These are phyloP conservation scores for Eleusine indica DNA, from an alignment of 176 grass and related monocot genomes.

Conservation along the genomic window DNA sequence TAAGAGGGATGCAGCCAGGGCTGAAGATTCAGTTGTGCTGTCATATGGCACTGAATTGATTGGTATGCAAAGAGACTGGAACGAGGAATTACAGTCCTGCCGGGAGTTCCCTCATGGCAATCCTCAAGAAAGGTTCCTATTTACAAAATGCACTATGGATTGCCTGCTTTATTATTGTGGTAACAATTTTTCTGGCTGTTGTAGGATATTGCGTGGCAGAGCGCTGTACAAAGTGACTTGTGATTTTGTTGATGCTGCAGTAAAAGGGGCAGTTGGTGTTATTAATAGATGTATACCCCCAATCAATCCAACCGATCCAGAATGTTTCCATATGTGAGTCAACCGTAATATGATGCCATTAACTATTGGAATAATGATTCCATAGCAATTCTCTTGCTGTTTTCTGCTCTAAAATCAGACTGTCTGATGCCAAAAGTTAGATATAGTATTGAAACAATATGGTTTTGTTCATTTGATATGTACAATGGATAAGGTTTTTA, in stretches of 20 bases:
- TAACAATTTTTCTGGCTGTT: conserved; percentile 43
- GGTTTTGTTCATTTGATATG: not conserved
- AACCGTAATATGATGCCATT: not conserved
- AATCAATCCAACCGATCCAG: conserved; percentile 99
- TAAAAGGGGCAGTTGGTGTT: conserved; percentile 96
- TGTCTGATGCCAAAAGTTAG: not conserved
- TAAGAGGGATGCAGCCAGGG: conserved; percentile 83
- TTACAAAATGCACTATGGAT: conserved; percentile 25
- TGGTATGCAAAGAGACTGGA: conserved; percentile 99
- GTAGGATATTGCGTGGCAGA: conserved; percentile 92
- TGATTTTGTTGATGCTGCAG: conserved; percentile 97
- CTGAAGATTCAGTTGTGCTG: conserved; percentile 78
- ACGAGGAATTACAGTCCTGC: conserved; percentile 95
- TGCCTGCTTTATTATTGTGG: conserved; percentile 19
- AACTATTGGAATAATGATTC: not conserved
- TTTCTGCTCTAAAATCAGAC: not conserved
- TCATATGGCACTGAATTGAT: conserved; percentile 94
- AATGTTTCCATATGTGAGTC: conserved; percentile 99
- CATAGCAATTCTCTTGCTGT: not conserved
- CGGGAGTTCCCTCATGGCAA: conserved; percentile 91
- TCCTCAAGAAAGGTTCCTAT: conserved; percentile 83
- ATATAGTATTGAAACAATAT: not conserved
- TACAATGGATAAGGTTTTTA: not conserved
- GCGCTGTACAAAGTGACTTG: conserved; percentile 98
- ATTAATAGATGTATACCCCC: conserved; percentile 97